Base-by-base conservation (phyloP, 148 eudicot genomes). In the Arctostaphylos glauca region DNA sequence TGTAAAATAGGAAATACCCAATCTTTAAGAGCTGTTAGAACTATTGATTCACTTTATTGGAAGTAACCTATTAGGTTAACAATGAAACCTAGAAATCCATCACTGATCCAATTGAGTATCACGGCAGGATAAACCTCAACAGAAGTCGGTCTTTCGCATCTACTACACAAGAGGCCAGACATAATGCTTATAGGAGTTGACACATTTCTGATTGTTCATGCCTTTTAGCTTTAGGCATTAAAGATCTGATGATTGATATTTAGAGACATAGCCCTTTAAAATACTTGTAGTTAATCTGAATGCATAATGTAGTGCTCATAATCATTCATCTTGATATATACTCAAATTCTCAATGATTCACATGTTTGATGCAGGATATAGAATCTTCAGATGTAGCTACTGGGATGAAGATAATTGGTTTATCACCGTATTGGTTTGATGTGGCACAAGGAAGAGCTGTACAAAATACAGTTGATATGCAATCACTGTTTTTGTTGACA, bases 391-490 rank as follows among this genome's bases (percentile, higher is more conserved):
- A 81, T 82, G 87, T 73, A 84, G 73, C 80, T 56, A 78, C 80
- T 46, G 88, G 88, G 81, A 91, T 96, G 98, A 92, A 93, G 89
- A 86, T 96, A 77, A 85, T 82, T 54, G 98, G 98, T 56, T 82
- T 96, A 85, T 91, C 92, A 50, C 99, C 99, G 19, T 96, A 96
- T 83, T 96, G 98, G 99, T 90, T 96, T 78, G 98, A 96, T 86
- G 84, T 89, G 74, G 93, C 93, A 53, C 91, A 94, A 91, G 98
- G 97, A 53, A 88, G 89, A 77, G 97, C 98, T 50, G 94, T 96
- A 72, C 86, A 85, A 50, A 94, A 96, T 79, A 90, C 90, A 81
- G 90, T 94, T 44, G 89, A 86, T 77, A 94, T 96, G 99, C 88
- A 90, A 77, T 96, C 99, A 49, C 84, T 96, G 78, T 93, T 94